phyloP scores from a whole-genome alignment of 495 filamentous ascomycete genomes.

The Daldinia grandis region DNA sequence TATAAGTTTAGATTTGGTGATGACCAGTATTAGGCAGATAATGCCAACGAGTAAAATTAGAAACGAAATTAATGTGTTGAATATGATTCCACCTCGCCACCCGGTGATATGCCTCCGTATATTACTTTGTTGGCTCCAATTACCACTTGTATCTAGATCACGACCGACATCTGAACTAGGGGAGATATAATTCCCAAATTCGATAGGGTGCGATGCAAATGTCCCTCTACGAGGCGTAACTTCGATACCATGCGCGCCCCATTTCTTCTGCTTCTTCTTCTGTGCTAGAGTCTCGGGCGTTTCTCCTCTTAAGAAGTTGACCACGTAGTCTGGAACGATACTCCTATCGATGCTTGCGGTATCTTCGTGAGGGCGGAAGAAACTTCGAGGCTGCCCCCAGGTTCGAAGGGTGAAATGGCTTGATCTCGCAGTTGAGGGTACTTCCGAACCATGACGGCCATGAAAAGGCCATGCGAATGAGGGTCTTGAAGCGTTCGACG shows the following conservation, averaged over 20 bases:
- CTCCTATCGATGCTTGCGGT: slow-evolving; percentile 47
- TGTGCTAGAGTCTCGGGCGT: slow-evolving; percentile 54
- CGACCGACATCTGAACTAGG: slow-evolving; percentile 12
- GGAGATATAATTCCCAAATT: slow-evolving; percentile 45
- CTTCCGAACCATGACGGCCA: slow-evolving; percentile 37
- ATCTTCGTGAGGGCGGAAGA: slow-evolving; percentile 42
- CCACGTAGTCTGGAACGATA: slow-evolving; percentile 57
- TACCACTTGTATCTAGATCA: slow-evolving; percentile 28
- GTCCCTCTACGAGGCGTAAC: slow-evolving; percentile 41
- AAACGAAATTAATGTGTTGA: slow-evolving; percentile 49
- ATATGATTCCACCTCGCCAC: slow-evolving; percentile 54
- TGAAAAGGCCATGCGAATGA: slow-evolving; percentile 47
- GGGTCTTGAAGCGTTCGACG: slow-evolving; percentile 29
- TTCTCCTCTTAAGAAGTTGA: slow-evolving; percentile 56
- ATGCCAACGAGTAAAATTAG: slow-evolving; percentile 51
- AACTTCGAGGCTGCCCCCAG: slow-evolving; percentile 42
- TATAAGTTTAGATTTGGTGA: slow-evolving; percentile 43
- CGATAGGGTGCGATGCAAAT: slow-evolving; percentile 47
- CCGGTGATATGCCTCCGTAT: slow-evolving; percentile 42
- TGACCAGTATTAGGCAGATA: slow-evolving; percentile 50
- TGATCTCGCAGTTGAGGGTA: slow-evolving; percentile 39
- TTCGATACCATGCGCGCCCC: slow-evolving; percentile 46
- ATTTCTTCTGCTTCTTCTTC: slow-evolving; percentile 51
- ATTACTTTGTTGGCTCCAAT: slow-evolving; percentile 34
- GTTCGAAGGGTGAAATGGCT: slow-evolving; percentile 43